Conservation (phyloP, 805 yeast species). For the Pichia ethanolica region DNA sequence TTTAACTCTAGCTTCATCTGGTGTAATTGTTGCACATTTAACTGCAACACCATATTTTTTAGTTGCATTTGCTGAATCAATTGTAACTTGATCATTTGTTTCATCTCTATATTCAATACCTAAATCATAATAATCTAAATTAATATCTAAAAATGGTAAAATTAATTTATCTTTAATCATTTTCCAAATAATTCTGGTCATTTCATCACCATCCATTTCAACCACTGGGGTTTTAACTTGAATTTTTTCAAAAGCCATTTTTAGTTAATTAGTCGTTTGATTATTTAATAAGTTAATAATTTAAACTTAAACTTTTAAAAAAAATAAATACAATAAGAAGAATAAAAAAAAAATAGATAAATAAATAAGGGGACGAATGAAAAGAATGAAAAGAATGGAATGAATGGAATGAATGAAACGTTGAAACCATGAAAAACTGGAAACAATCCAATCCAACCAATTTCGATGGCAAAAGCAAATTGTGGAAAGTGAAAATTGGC, state of each 20-base stretch:
- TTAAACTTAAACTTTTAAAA: too few relatives aligned
- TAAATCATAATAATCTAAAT: slow-evolving; percentile 85
- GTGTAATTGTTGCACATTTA: slow-evolving; percentile 98
- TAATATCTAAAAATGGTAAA: slow-evolving; percentile 77
- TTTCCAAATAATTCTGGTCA: slow-evolving; percentile 95
- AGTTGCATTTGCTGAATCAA: slow-evolving; percentile 87
- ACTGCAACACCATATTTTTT: slow-evolving; percentile 86
- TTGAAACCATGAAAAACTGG: too few relatives aligned
- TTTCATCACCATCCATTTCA: slow-evolving; percentile 97
- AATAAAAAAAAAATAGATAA: too few relatives aligned
- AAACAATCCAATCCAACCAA: too few relatives aligned
- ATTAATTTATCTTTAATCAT: slow-evolving; percentile 80
- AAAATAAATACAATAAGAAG: too few relatives aligned
- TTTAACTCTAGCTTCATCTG: slow-evolving; percentile 90
- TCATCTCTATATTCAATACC: slow-evolving; percentile 81
- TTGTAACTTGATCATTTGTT: slow-evolving; percentile 83
- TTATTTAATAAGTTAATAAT: neutral
- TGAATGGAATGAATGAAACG: too few relatives aligned
- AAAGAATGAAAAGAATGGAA: too few relatives aligned
- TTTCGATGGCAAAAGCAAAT: too few relatives aligned
- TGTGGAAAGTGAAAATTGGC: too few relatives aligned
- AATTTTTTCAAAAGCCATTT: slow-evolving; percentile 43
- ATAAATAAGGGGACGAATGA: neutral
- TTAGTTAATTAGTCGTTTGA: neutral
- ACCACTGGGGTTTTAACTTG: slow-evolving; percentile 83